Base-by-base conservation (phyloP, 1,139 yeast species). In the Blastobotrys illinoisensis region DNA sequence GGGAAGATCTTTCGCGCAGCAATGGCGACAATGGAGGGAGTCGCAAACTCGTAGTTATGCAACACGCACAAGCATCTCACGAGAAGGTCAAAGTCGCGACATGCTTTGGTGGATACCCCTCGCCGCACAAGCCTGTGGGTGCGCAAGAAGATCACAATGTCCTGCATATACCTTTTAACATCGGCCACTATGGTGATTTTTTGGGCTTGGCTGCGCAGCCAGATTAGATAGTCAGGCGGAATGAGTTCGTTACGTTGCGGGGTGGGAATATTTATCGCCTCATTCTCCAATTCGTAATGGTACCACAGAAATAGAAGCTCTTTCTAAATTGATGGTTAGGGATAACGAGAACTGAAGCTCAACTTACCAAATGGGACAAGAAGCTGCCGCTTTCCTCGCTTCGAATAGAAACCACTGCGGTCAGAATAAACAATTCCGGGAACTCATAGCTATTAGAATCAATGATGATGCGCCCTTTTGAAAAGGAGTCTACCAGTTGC, bases 151-250 rank as follows among this genome's bases (percentile, higher is more conserved):
- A 81, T 70, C 1, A 79, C 66, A 18, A 82, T 72, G 63, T 82
- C 85, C 58, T 80, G 79, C 62, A 80, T 75, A 61, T 81, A 82
- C n/a, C 82, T 66, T 48, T 65, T 64, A 44, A 82, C 69, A 52
- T 81, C 85, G 0, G 81, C 75, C 1, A 72, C 71, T 14, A 79
- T 65, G 1, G 62, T 63, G 9, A 79, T 71, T 9, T 49, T 49
- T 5, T 46, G 50, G 21, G 49, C 23, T 11, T 36, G 21, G 24
- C 26, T 46, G 9, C 52, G 48, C 49, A 45, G 43, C n/a, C 14
- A 20, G 18, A 40, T 24, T n/a, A 54, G 49, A 24, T 46, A 54
- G 11, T 50, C 48, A 6, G 40, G 47, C 1, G 53, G 18, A 5
- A 54, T 48, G 14, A 54, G 14, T 9, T 49, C 21, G 4, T 43